Evolutionary conservation across 805 yeast species (phyloP), one percentile per base, ranked within the genome.

Genomic region (Candida odintsovae): DNA sequence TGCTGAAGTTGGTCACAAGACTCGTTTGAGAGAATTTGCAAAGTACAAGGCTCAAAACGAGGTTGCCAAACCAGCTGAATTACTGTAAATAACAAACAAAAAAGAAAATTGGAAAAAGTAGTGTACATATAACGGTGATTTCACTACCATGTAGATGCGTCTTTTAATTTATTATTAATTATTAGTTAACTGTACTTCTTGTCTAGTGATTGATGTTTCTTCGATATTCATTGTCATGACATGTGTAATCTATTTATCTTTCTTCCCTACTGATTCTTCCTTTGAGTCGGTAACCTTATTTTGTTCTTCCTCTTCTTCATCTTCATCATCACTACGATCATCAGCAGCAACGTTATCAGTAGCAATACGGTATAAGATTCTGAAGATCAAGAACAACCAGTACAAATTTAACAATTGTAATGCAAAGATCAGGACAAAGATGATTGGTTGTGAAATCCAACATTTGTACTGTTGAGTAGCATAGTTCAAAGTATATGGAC

Each of bases 391-490:
- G 57, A 77, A 80, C 48, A 90, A 74, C 99, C 99, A 94, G 69
- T 86, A 94, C 19, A 78, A 56, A 62, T 94, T 94, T 47, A 94
- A 89, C 46, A 88, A 58, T 65, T 94, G 98, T 53, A 94, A 74
- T 1, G 94, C 90, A 44, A 76, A 71, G 50, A 94, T 76, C 59
- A 94, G 76, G 20, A 68, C 65, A 59, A 94, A 90, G 3, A 92
- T 90, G 63, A 94, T 90, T 45, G 88, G 86, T 69, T 88, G 95
- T 21, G 98, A 84, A 54, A 94, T 87, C 85, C 89, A 89, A 69
- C 98, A 94, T 68, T 94, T 94, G 72, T 92, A 94, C 66, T 94
- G 97, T 66, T 90, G 92, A 26, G 94, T 82, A 12, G 77, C 86
- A 81, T 88, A 94, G 71, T 89, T 80, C 56, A 94, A 72, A 47